These are phyloP conservation scores for Dendrothele bispora DNA, from an alignment of 768 basidiomycete genomes.

Conservation along the genomic window DNA sequence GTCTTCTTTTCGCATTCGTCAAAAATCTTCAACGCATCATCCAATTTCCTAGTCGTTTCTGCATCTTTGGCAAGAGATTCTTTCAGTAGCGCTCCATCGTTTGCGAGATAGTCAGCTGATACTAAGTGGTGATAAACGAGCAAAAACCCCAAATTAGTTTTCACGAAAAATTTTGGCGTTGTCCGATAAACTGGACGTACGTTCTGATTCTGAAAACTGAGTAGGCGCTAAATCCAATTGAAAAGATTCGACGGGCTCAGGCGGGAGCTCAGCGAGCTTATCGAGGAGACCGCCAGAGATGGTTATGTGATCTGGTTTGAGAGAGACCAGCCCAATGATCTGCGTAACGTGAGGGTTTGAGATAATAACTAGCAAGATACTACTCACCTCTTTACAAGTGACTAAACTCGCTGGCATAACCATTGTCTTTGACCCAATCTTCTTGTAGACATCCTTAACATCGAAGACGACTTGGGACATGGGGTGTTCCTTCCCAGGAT, in stretches of 20 bases:
- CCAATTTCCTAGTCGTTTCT: conserved; percentile 41
- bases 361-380: background rate
- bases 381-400: conserved; percentile 31
- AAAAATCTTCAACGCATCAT: conserved; percentile 46
- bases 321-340: conserved; percentile 40
- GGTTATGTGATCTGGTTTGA: conserved; percentile 44
- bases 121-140: background rate
- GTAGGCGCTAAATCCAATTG: conserved; percentile 1
- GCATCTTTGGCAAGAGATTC: conserved; percentile 35
- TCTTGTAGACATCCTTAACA: conserved; percentile 38
- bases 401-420: conserved; percentile 51
- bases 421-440: conserved; percentile 35
- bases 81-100: conserved; percentile 31
- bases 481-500: conserved; percentile 40
- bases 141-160: background rate
- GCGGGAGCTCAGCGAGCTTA: conserved; percentile 28
- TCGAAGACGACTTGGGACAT: conserved; percentile 37
- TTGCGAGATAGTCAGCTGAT: conserved; percentile 31
- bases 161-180: background rate
- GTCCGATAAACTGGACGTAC: background rate
- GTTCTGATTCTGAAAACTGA: background rate
- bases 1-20: conserved; percentile 41
- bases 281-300: conserved; percentile 41
- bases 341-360: conserved; percentile 11
- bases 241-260: conserved; percentile 15